These are phyloP conservation scores for Kurtzmaniella quercitrusa DNA, from an alignment of 1,139 yeast genomes.

Conservation along the genomic window DNA sequence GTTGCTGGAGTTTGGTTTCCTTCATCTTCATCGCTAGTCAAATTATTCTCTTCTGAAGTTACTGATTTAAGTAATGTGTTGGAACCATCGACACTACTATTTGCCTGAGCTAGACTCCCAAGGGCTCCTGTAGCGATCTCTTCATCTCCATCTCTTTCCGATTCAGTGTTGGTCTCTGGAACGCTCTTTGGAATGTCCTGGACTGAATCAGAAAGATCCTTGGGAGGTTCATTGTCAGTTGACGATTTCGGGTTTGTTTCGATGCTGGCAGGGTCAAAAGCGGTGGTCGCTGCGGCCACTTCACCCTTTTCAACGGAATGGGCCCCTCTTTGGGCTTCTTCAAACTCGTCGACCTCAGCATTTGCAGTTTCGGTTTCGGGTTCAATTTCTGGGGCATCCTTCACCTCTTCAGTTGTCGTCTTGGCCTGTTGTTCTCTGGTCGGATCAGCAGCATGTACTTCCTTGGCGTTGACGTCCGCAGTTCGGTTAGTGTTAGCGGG, in stretches of 20 bases:
- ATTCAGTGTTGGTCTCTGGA: no score
- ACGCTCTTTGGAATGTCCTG: no score
- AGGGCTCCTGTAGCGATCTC: not conserved
- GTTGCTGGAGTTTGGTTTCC: constrained; percentile 38
- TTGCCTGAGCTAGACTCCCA: not conserved
- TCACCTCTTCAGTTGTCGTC: no score
- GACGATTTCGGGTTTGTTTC: no score
- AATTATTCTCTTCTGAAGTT: not conserved
- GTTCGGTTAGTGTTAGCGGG: not conserved
- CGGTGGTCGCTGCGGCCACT: constrained; percentile 2
- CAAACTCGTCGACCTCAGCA: not conserved
- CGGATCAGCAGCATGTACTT: not conserved
- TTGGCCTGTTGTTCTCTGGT: not conserved
- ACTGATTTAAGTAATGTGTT: constrained; percentile 1
- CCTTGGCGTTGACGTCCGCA: constrained; percentile 1
- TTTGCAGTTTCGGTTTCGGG: not conserved
- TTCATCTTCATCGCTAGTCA: constrained; percentile 16
- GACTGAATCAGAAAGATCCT: no score
- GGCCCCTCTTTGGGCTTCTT: not conserved
- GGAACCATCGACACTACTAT: not conserved
- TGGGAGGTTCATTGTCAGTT: no score
- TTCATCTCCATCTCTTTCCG: constrained; percentile 1
- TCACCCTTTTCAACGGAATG: not conserved
- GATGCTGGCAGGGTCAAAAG: no score
- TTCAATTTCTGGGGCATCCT: not conserved